Conservation (phyloP, 2,329 filamentous ascomycete genomes). For the Zymoseptoria brevis region DNA sequence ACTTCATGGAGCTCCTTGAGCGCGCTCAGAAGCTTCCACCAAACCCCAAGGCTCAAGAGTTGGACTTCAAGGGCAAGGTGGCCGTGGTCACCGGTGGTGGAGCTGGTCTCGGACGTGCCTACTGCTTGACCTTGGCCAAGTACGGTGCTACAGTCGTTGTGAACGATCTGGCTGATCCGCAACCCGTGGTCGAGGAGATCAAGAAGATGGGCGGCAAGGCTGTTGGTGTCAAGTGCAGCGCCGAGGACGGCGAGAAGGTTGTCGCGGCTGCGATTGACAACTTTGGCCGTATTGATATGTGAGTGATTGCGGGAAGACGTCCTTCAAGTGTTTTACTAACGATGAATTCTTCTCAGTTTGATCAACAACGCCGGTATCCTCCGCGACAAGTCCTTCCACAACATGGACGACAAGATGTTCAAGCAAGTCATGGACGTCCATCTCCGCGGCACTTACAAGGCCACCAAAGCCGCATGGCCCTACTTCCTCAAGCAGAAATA, state of each 20-base stretch:
- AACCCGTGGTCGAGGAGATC: slow-evolving; percentile 86
- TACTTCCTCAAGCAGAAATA: slow-evolving; percentile 99
- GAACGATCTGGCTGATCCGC: slow-evolving; percentile 91
- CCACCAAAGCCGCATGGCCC: slow-evolving; percentile 95
- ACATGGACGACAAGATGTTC: slow-evolving; percentile 95
- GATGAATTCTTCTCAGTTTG: slow-evolving; percentile 36
- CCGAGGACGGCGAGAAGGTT: slow-evolving; percentile 83
- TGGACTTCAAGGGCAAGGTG: slow-evolving; percentile 78
- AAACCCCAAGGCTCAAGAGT: slow-evolving; percentile 62
- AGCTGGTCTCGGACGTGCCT: slow-evolving; percentile 83
- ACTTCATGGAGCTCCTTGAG: slow-evolving; percentile 81
- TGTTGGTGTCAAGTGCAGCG: slow-evolving; percentile 84
- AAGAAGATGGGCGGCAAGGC: slow-evolving; percentile 82
- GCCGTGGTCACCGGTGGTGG: slow-evolving; percentile 82
- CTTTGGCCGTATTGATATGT: slow-evolving; percentile 84
- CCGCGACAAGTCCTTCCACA: slow-evolving; percentile 92
- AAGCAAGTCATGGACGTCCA: slow-evolving; percentile 88
- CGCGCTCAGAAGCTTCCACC: slow-evolving; percentile 69
- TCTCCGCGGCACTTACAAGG: slow-evolving; percentile 88
- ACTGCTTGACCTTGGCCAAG: slow-evolving; percentile 80
- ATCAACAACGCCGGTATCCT: slow-evolving; percentile 98
- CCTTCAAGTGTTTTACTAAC: not conserved
- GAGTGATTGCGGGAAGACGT: not conserved
- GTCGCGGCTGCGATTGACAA: slow-evolving; percentile 90
- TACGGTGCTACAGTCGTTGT: slow-evolving; percentile 79